A percentile compares a stretch with the other conserved stretches of the same genome.
These are phyloP conservation scores for Tetraselmis chui DNA, from an alignment of 139 green algal species.

Conservation along the genomic window DNA sequence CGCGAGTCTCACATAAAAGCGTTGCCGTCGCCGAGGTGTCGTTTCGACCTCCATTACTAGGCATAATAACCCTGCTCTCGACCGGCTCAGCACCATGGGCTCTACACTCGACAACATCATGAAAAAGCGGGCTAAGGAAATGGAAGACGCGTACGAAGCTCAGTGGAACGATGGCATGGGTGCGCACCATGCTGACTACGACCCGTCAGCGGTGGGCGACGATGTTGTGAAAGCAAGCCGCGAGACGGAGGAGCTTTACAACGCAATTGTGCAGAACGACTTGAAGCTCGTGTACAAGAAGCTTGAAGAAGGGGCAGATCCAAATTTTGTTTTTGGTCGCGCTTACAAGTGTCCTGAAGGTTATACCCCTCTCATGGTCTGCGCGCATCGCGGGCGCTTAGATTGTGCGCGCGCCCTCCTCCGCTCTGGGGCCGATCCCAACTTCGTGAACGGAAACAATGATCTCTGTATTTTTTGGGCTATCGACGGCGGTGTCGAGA, in stretches of 20 bases:
- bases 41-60: not conserved
- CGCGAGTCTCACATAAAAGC: no score
- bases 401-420: constrained; percentile 82
- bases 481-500: constrained; percentile 85
- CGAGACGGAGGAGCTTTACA: constrained; percentile 86
- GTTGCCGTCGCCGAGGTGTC: not conserved
- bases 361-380: constrained; percentile 91
- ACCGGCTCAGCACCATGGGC: constrained; percentile 5
- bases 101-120: constrained; percentile 75
- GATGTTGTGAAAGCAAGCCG: constrained; percentile 51
- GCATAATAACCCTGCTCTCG: no score
- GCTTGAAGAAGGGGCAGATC: constrained; percentile 87
- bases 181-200: constrained; percentile 80
- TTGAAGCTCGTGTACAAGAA: constrained; percentile 82
- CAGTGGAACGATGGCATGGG: constrained; percentile 77
- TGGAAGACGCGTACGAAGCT: constrained; percentile 60
- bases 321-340: constrained; percentile 88
- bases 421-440: constrained; percentile 74
- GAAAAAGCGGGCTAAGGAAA: constrained; percentile 64
- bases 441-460: constrained; percentile 51
- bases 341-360: constrained; percentile 74
- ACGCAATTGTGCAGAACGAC: constrained; percentile 79
- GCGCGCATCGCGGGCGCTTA: constrained; percentile 60
- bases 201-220: constrained; percentile 46
- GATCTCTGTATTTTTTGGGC: constrained; percentile 89